Conservation (phyloP, 2,329 filamentous ascomycete species). For the Helotiales sp. region DNA sequence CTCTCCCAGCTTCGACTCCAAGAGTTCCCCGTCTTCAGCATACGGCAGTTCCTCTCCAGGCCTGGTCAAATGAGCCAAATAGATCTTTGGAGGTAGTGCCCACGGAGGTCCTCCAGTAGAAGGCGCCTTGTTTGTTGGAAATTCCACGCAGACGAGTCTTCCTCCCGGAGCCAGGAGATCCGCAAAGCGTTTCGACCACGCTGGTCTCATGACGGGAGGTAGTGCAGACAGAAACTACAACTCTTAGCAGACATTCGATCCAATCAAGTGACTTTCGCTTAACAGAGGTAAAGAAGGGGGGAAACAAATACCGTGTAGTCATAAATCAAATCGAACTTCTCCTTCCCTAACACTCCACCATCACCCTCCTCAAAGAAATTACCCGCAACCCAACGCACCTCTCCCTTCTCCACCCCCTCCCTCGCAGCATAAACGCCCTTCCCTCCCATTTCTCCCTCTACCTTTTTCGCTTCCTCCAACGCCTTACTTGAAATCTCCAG, state of each 20-base stretch:
- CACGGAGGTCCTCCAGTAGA: conserved; percentile 73
- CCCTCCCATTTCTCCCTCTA: conserved; percentile 38
- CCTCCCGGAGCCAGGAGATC: conserved; percentile 56
- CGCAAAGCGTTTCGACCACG: conserved; percentile 59
- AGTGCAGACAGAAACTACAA: conserved; percentile 66
- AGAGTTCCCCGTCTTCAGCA: conserved; percentile 56
- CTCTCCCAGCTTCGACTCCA: conserved; percentile 52
- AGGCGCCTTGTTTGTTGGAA: conserved; percentile 73
- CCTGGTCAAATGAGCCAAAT: conserved; percentile 70
- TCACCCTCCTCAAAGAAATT: conserved; percentile 73
- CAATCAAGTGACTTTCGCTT: not conserved
- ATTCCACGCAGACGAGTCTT: conserved; percentile 72
- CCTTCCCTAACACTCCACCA: conserved; percentile 47
- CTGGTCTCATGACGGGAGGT: conserved; percentile 55
- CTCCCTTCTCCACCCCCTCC: conserved; percentile 53
- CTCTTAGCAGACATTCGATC: conserved; percentile 18
- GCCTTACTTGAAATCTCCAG: conserved; percentile 57
- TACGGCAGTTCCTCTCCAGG: conserved; percentile 73
- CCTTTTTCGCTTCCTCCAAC: conserved; percentile 24
- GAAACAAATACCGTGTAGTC: conserved; percentile 61
- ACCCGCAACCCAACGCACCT: conserved; percentile 59
- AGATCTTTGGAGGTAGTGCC: conserved; percentile 70
- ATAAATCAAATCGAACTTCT: conserved; percentile 68
- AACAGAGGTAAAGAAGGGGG: not conserved
- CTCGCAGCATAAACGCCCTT: conserved; percentile 50